phyloP scores from a whole-genome alignment of 2,329 filamentous ascomycete genomes.

The Colletotrichum liaoningense region DNA sequence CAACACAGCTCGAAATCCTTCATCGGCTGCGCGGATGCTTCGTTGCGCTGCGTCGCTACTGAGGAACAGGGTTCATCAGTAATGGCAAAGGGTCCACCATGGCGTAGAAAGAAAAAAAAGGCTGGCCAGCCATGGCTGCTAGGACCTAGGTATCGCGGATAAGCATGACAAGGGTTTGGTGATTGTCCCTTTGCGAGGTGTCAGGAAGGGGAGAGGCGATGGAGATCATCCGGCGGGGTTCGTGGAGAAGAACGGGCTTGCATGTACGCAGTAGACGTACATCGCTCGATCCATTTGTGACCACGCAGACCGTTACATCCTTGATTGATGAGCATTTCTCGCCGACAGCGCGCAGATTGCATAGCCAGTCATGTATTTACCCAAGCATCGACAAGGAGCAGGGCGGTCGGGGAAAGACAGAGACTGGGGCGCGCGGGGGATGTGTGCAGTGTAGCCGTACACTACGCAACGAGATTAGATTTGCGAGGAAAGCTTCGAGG shows the following conservation, averaged over 20 bases:
- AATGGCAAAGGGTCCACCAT: background rate
- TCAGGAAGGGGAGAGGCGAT: slow-evolving; percentile 5
- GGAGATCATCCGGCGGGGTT: slow-evolving; percentile 7
- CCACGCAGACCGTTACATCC: background rate
- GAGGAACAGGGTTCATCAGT: slow-evolving; percentile 3
- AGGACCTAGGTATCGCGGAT: slow-evolving; percentile 3
- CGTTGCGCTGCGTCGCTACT: slow-evolving; percentile 7
- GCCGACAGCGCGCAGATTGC: background rate
- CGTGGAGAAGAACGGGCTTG: background rate
- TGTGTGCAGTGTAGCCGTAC: background rate
- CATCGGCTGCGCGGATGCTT: slow-evolving; percentile 17
- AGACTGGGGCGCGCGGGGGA: background rate
- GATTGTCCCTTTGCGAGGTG: background rate
- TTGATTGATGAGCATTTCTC: background rate
- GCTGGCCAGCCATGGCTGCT: background rate
- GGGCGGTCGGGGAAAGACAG: slow-evolving; percentile 15
- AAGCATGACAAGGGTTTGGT: background rate
- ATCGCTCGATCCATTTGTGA: slow-evolving; percentile 5
- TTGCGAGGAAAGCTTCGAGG: slow-evolving; percentile 32
- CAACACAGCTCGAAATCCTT: slow-evolving; percentile 5
- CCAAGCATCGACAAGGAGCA: slow-evolving; percentile 14
- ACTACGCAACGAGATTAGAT: slow-evolving; percentile 17
- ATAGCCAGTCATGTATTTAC: slow-evolving; percentile 6
- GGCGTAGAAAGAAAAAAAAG: background rate
- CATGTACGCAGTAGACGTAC: background rate